phyloP scores from a whole-genome alignment of 1,139 yeast genomes.

The Hyphopichia fennica region DNA sequence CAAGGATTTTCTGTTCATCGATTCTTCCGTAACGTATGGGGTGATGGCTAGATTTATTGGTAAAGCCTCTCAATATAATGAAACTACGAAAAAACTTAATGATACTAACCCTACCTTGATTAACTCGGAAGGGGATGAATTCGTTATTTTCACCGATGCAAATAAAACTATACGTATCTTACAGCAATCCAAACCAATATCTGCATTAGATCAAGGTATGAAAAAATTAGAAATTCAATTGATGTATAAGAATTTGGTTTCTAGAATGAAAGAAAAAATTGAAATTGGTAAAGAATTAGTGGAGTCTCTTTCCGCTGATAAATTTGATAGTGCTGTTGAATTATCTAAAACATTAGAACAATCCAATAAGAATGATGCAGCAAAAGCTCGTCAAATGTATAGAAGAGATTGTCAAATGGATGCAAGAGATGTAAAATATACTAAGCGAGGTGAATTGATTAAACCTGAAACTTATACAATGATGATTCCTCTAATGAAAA shows the following conservation, averaged over 20 bases:
- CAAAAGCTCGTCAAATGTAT: constrained; percentile 20
- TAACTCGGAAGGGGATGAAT: constrained; percentile 43
- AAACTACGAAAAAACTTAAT: constrained; percentile 7
- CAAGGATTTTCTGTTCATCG: constrained; percentile 24
- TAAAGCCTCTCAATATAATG: constrained; percentile 28
- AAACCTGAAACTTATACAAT: constrained; percentile 9
- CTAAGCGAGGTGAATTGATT: constrained; percentile 10
- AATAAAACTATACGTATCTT: constrained; percentile 30
- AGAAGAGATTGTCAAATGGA: constrained; percentile 6
- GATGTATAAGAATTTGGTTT: constrained; percentile 26
- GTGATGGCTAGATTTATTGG: constrained; percentile 45
- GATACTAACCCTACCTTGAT: constrained; percentile 25
- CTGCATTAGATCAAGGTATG: constrained; percentile 10
- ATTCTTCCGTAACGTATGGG: constrained; percentile 35
- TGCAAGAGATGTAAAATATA: constrained; percentile 6
- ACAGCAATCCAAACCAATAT: constrained; percentile 16
- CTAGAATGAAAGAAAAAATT: constrained; percentile 28
- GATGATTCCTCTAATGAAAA: constrained; percentile 14
- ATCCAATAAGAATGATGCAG: constrained; percentile 16
- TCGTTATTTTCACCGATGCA: constrained; percentile 37
- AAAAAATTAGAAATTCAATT: constrained; percentile 17
- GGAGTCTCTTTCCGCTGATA: constrained; percentile 15
- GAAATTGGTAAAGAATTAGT: constrained; percentile 21
- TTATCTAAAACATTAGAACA: constrained; percentile 14
- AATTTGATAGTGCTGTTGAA: constrained; percentile 13